phyloP scores from a whole-genome alignment of 83 land plant species.

The Thuja plicata region DNA sequence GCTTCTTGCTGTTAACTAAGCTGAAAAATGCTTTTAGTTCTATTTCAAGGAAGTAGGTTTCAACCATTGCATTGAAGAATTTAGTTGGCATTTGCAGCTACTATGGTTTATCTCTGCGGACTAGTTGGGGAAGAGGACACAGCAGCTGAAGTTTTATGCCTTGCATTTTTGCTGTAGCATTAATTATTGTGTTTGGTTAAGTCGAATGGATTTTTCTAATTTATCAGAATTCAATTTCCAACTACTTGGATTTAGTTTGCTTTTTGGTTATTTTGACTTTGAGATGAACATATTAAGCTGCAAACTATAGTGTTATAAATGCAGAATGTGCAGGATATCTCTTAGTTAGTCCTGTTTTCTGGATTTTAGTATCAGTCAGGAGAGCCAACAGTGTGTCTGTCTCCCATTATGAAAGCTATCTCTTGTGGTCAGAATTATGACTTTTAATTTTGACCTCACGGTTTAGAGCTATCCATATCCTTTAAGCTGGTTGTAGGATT shows the following conservation, averaged over 20 bases:
- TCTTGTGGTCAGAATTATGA: neutral
- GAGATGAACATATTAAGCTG: neutral
- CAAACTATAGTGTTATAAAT: neutral
- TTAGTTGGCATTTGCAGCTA: neutral
- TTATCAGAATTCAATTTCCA: neutral
- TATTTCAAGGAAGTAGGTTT: neutral
- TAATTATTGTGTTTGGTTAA: neutral
- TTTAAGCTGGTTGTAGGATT: neutral
- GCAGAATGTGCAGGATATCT: neutral
- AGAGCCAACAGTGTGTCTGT: neutral
- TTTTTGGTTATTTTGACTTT: neutral
- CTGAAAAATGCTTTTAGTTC: neutral
- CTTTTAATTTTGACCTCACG: neutral
- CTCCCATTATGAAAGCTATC: neutral
- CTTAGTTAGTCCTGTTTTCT: neutral
- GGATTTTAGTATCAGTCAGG: neutral
- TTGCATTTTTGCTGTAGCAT: neutral
- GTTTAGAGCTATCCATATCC: neutral
- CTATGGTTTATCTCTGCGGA: neutral
- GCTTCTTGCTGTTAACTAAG: neutral
- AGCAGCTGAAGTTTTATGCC: neutral
- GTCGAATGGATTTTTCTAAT: neutral
- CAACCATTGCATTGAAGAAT: neutral
- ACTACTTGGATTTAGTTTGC: neutral
- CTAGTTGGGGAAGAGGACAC: neutral